Conservation (phyloP, 768 basidiomycete species). For the Lanmaoa pseudosensibilis region DNA sequence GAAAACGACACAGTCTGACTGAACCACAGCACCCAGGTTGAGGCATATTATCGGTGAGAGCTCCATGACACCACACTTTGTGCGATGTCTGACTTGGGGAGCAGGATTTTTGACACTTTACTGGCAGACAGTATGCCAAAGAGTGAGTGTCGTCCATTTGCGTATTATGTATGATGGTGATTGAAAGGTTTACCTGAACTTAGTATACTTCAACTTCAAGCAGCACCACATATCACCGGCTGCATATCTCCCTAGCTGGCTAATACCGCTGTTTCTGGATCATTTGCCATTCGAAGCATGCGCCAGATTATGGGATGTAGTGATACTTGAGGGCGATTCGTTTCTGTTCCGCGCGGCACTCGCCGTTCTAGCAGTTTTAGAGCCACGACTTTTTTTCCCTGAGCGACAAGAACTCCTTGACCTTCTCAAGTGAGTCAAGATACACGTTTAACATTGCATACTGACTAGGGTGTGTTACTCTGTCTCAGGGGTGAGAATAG, state of each 20-base stretch:
- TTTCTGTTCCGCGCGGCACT: constrained; percentile 85
- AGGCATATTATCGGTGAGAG: constrained; percentile 83
- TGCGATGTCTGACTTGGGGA: constrained; percentile 13
- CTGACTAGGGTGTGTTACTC: constrained; percentile 8
- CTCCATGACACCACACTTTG: neutral
- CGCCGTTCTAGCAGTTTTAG: constrained; percentile 79
- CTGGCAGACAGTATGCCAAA: constrained; percentile 94
- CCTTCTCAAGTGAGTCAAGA: constrained; percentile 58
- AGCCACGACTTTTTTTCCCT: constrained; percentile 87
- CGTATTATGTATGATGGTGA: neutral
- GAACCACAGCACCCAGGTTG: constrained; percentile 53
- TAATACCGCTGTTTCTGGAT: constrained; percentile 76
- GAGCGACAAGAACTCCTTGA: constrained; percentile 77
- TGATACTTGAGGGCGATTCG: constrained; percentile 85
- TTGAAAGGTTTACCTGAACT: neutral
- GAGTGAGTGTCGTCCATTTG: constrained; percentile 47
- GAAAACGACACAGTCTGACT: constrained; percentile 28
- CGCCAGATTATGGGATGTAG: constrained; percentile 85
- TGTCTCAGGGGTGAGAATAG: constrained; percentile 70
- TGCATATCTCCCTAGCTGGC: constrained; percentile 82
- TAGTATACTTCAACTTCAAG: constrained; percentile 94
- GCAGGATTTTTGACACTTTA: constrained; percentile 87
- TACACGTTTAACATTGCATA: constrained; percentile 4
- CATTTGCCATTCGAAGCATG: constrained; percentile 92
- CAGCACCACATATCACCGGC: constrained; percentile 87